phyloP scores from a whole-genome alignment of 108 stramenopile genomes.

The Skeletonema costatum region DNA sequence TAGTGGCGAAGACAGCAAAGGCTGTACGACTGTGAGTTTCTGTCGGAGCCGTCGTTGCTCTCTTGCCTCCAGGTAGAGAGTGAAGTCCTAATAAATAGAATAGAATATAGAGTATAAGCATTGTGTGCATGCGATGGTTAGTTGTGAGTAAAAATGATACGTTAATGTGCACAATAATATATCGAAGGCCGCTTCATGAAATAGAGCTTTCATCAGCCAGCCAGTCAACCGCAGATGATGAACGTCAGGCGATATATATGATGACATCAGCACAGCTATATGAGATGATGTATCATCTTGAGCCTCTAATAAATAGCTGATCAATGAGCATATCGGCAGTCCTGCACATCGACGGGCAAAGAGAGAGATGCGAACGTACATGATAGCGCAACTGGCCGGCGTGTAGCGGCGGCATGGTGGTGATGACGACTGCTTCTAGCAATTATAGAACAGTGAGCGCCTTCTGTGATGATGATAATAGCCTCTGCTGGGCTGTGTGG shows the following conservation, averaged over 20 bases:
- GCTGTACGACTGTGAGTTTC: neutral
- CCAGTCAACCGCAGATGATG: neutral
- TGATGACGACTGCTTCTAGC: neutral
- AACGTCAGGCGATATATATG: too few species aligned
- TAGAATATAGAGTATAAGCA: neutral
- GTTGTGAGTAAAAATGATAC: neutral
- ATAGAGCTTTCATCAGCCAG: neutral
- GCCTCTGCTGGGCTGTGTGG: too few species aligned
- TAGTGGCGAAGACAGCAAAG: neutral
- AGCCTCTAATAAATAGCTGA: neutral
- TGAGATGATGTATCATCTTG: too few species aligned
- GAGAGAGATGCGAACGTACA: conserved; percentile 30
- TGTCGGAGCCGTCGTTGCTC: conserved; percentile 23
- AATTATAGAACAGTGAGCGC: too few species aligned
- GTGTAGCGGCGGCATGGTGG: conserved; percentile 20
- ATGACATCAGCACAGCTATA: too few species aligned
- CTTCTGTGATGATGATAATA: too few species aligned
- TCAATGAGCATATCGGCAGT: neutral
- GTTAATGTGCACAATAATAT: neutral
- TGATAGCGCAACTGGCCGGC: conserved; percentile 60
- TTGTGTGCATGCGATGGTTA: neutral
- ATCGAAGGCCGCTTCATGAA: neutral
- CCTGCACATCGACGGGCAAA: neutral
- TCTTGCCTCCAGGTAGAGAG: conserved; percentile 62
- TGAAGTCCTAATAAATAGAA: conserved; percentile 52